Conservation (phyloP, 164 flowering plant species). For the Cinnamomum chago region DNA sequence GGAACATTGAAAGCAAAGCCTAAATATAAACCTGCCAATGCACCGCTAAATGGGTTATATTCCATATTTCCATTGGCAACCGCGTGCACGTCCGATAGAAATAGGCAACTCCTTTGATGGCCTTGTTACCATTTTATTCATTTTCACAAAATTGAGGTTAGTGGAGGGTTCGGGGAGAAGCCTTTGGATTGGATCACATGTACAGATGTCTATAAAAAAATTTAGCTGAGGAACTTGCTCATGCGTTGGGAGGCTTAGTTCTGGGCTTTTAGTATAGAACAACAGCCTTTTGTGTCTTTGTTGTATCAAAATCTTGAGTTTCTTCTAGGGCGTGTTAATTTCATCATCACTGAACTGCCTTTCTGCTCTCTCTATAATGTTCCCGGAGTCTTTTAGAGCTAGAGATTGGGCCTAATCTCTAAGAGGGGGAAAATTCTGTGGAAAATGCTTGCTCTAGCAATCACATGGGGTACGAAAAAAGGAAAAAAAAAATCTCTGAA, state of each 20-base stretch:
- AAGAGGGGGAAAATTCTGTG: too few species aligned
- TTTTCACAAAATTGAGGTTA: not conserved
- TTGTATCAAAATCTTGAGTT: constrained; percentile 1
- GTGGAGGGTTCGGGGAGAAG: not conserved
- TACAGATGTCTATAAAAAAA: not conserved
- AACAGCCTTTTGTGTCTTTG: not conserved
- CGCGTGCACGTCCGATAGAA: constrained; percentile 3
- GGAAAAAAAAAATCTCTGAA: too few species aligned
- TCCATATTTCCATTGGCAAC: constrained; percentile 8
- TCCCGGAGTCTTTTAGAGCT: too few species aligned
- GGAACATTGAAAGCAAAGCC: constrained; percentile 29
- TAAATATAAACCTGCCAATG: constrained; percentile 13
- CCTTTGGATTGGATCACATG: not conserved
- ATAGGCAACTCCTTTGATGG: not conserved
- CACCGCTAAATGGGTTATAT: not conserved
- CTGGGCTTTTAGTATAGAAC: constrained; percentile 8
- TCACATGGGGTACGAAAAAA: too few species aligned
- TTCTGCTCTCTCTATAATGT: too few species aligned
- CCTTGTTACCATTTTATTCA: too few species aligned
- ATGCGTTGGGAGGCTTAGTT: not conserved
- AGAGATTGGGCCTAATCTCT: too few species aligned
- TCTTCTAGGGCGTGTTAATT: not conserved
- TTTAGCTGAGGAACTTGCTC: not conserved
- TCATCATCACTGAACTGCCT: too few species aligned
- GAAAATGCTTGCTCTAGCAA: too few species aligned